Conservation (phyloP, 2,329 filamentous ascomycete genomes). For the Paradendryphiella salina region DNA sequence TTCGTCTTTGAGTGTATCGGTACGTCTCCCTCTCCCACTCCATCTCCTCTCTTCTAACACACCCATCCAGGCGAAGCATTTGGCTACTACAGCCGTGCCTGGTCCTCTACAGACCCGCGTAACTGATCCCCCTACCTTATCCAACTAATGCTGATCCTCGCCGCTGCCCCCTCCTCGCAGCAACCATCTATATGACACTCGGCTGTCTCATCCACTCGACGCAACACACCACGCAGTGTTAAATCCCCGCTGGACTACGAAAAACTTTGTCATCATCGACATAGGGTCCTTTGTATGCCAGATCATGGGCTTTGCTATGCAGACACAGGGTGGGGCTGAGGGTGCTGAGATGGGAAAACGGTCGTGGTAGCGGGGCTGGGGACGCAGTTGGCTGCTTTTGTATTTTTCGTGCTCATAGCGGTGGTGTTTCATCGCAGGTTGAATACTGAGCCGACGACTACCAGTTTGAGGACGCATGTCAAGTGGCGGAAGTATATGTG, state of each 20-base stretch:
- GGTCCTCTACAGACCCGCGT: constrained; percentile 18
- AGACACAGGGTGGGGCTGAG: constrained; percentile 11
- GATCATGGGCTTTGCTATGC: constrained; percentile 25
- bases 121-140: constrained; percentile 45
- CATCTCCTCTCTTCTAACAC: background rate
- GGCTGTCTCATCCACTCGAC: constrained; percentile 50
- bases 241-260: constrained; percentile 36
- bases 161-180: constrained; percentile 56
- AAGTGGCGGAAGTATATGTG: constrained; percentile 17
- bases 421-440: constrained; percentile 19
- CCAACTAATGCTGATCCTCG: constrained; percentile 51
- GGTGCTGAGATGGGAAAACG: constrained; percentile 8
- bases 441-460: constrained; percentile 8
- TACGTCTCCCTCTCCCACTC: constrained; percentile 28
- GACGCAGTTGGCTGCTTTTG: constrained; percentile 21
- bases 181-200: constrained; percentile 55
- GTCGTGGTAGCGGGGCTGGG: constrained; percentile 21
- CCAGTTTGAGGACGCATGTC: constrained; percentile 2
- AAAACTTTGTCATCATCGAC: constrained; percentile 27
- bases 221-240: constrained; percentile 48
- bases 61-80: constrained; percentile 20
- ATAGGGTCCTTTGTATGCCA: constrained; percentile 27
- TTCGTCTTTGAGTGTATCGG: constrained; percentile 58
- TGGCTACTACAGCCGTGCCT: constrained; percentile 24
- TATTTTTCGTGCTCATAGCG: constrained; percentile 16